A percentile compares a stretch with the other conserved stretches of the same genome.
phyloP scores from a whole-genome alignment of 2,329 filamentous ascomycete genomes.

The Falciphora oryzae region DNA sequence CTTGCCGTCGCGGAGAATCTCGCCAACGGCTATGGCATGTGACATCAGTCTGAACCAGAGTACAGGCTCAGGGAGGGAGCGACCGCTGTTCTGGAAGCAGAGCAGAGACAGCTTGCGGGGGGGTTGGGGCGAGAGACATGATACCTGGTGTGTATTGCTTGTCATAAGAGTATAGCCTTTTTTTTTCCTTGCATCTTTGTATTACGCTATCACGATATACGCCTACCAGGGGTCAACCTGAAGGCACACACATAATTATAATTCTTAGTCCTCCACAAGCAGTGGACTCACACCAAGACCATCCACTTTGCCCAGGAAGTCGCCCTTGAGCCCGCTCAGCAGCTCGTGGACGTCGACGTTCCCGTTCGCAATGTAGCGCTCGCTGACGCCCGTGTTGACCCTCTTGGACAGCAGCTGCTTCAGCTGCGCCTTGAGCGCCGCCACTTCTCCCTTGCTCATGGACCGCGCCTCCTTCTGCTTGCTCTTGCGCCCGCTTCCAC shows the following conservation, averaged over 20 bases:
- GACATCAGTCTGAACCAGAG: neutral
- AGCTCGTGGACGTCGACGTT: conserved; percentile 76
- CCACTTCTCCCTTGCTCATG: conserved; percentile 69
- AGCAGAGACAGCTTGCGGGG: no score
- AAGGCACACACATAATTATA: neutral
- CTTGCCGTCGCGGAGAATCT: neutral
- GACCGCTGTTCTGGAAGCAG: no score
- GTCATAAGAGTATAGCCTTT: neutral
- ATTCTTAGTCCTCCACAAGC: conserved; percentile 1
- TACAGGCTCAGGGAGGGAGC: no score
- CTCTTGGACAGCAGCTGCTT: conserved; percentile 63
- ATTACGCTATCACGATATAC: neutral
- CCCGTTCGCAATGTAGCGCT: conserved; percentile 77
- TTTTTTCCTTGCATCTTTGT: neutral
- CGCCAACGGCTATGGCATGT: neutral
- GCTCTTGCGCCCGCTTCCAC: conserved; percentile 67
- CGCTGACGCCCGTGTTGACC: conserved; percentile 83
- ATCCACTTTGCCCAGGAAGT: conserved; percentile 55
- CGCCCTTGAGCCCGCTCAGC: conserved; percentile 56
- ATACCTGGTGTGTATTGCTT: no score
- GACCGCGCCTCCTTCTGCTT: conserved; percentile 66
- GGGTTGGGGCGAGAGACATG: neutral
- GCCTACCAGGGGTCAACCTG: neutral
- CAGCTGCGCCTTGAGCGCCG: conserved; percentile 64
- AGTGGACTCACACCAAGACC: conserved; percentile 27